Evolutionary conservation across 495 filamentous ascomycete species (phyloP), one percentile per base, ranked within the genome.

Genomic region (Emericellopsis terricola): DNA sequence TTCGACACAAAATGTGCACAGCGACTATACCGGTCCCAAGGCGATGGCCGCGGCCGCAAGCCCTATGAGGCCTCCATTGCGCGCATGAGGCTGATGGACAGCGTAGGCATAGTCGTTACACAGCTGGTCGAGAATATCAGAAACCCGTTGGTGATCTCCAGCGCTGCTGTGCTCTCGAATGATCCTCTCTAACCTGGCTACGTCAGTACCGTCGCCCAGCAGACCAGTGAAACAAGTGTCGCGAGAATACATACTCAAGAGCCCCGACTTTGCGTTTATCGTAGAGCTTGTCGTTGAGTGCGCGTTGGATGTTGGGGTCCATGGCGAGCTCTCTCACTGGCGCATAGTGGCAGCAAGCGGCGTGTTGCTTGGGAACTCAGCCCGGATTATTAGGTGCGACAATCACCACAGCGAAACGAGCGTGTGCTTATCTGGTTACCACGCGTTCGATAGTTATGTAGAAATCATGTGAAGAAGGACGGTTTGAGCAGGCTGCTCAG

Each of bases 51-150:
- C 91, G 1, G 91, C 91, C 21, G 91, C 91, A 48, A 99, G 62
- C 10, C 91, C 91, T 41, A 99, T 99, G 43, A 99, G 63, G 14
- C 91, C 91, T 37, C 91, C 91, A 57, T 96, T 99, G 28, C 91
- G 64, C 19, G 91, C 91, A 59, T 99, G 86, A 31, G 91, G 87
- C 46, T 96, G 91, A 51, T 96, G 87, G 9, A 94, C 84, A 16
- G 85, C 85, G 56, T 94, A 99, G 28, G 91, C 91, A 60, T 83
- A 96, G 34, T 99, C 91, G 47, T 94, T 83, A 56, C 85, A 94
- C 31, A 99, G 73, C 62, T 99, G 87, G 45, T 91, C 71, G 36
- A 99, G 81, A 42, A 96, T 89, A 42, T 73, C 78, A 38, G 71
- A 62, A 35, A 96, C 81, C 42, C 63, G 68, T 29, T 82, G 71